Base-by-base conservation (phyloP, 352 stramenopile genomes). In the Phytophthora chlamydospora region DNA sequence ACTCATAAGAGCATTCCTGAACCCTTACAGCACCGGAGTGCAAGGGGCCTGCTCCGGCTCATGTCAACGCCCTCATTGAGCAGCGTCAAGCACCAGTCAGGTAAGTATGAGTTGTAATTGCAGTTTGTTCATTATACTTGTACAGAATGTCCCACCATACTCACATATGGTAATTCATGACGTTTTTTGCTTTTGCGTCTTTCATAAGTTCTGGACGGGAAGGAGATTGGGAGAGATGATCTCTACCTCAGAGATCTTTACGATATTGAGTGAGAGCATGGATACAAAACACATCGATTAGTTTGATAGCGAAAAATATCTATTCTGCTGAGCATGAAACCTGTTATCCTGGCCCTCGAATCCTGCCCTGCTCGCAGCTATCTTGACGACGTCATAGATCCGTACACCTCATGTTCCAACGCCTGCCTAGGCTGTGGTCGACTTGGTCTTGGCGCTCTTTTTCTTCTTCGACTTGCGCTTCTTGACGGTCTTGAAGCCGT, bases 11-110 rank as follows among this genome's bases (percentile, higher is more conserved):
- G 78, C 80, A 89, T 86, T 88, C 80, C 76, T 89, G 77, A 85
- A 71, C 81, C 75, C 80, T 92, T 92, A 92, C 83, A 92, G 81
- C 83, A 89, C 81, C 80, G 66, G 83, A 77, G 83, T 92, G 78
- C 76, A 87, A 88, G 83, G 80, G 80, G 81, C 79, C 80, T 92
- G 83, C 83, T 92, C 84, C 82, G 82, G 82, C 75, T 85, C 80
- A 93, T 90, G 84, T 85, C 82, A 93, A 86, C 79, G 73, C 61
- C 84, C 82, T 89, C 68, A 73, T 65, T 89, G 84, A 93, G 86
- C 79, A 83, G 48, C 68, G 76, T 84, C 81, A 74, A 89, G 74
- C 79, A 91, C 83, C 83, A 89, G 80, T 92, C 80, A 90, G 78
- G 83, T 90, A 91, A 91, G 79, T 89, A 91, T 91, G 82, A 79